Percentiles rank a stretch among this genome's conserved stretches.
phyloP scores from a whole-genome alignment of 805 yeast species.

The Priceomyces carsonii region DNA sequence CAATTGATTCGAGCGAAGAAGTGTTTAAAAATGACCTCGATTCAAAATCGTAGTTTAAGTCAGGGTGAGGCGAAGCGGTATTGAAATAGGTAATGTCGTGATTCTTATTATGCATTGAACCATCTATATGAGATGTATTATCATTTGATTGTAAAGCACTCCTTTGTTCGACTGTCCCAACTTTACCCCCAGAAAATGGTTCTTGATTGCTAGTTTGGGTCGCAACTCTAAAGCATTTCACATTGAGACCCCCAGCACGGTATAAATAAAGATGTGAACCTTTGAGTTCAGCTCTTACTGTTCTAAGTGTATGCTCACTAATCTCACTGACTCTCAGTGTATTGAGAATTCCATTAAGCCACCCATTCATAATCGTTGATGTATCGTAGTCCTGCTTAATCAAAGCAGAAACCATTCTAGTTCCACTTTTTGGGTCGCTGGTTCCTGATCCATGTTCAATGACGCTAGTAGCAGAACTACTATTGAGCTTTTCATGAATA shows the following conservation, averaged over 20 bases:
- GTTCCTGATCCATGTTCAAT: slow-evolving; percentile 1
- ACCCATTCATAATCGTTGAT: slow-evolving; percentile 29
- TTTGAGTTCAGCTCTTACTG: slow-evolving; percentile 65
- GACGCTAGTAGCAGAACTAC: neutral
- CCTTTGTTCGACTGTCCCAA: neutral
- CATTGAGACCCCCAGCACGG: slow-evolving; percentile 52
- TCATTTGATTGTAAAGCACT: too few species aligned
- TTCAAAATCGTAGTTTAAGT: slow-evolving; percentile 45
- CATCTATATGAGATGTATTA: too few species aligned
- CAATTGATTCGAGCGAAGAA: slow-evolving; percentile 64
- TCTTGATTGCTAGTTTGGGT: neutral
- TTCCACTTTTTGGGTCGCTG: slow-evolving; percentile 1
- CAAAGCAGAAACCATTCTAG: slow-evolving; percentile 10
- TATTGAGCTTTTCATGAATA: neutral
- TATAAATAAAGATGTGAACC: slow-evolving; percentile 68
- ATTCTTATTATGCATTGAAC: neutral
- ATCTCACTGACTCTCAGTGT: slow-evolving; percentile 31
- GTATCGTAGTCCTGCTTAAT: slow-evolving; percentile 33
- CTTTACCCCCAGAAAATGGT: neutral
- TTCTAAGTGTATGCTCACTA: slow-evolving; percentile 38
- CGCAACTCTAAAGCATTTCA: slow-evolving; percentile 29
- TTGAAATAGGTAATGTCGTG: slow-evolving; percentile 23
- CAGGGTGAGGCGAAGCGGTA: slow-evolving; percentile 36
- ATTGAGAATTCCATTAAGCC: slow-evolving; percentile 40
- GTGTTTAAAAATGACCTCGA: slow-evolving; percentile 47